Base-by-base conservation (phyloP, 2,329 filamentous ascomycete genomes). In the Penicillium concentricum region DNA sequence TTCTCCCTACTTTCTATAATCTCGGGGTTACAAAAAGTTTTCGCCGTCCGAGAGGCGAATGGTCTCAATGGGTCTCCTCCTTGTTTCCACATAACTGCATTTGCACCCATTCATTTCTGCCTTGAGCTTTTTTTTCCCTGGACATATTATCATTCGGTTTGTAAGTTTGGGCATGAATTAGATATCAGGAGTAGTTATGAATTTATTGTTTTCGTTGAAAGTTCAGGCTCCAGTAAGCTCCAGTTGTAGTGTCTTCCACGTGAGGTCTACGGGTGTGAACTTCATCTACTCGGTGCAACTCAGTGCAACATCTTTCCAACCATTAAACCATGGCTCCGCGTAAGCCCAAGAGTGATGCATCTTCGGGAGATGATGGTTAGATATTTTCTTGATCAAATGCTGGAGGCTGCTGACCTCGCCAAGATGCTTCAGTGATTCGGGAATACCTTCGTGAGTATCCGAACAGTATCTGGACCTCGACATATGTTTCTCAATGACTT, bases 391-490 rank as follows among this genome's bases (percentile, higher is more conserved):
- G 7, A 34, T 32, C n/a, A 28, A 26, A 32, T 20, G 9, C 16
- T 39, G 6, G 15, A 54, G 6, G 12, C 30, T 53, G 18, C 58
- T 58, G n/a, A 59, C 56, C 26, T 13, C 12, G 30, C 16, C 20
- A 51, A 58, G 60, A 66, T 71, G 76, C 72, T 26, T 69, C 76
- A 22, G 72, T 80, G 67, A 77, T 84, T 22, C 71, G 82, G 34
- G 72, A 77, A 24, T 84, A 84, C 63, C 72, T 84, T 20, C 75
- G 80, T 82, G 62, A 71, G 78, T 73, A 13, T 44, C 20, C 48
- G 4, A 3, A 12, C 15, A 8, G 3, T 16, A 24, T 22, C 20
- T 32, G 30, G 15, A 10, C 18, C 16, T n/a, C 37, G 20, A 4
- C 18, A 6, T 45, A 15, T 39, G 28, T 28, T 16, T 34, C n/a